A percentile compares a stretch with the other conserved stretches of the same genome.
Evolutionary conservation across 768 basidiomycete genomes (phyloP).

Genomic region (Wakefieldia striispora): DNA sequence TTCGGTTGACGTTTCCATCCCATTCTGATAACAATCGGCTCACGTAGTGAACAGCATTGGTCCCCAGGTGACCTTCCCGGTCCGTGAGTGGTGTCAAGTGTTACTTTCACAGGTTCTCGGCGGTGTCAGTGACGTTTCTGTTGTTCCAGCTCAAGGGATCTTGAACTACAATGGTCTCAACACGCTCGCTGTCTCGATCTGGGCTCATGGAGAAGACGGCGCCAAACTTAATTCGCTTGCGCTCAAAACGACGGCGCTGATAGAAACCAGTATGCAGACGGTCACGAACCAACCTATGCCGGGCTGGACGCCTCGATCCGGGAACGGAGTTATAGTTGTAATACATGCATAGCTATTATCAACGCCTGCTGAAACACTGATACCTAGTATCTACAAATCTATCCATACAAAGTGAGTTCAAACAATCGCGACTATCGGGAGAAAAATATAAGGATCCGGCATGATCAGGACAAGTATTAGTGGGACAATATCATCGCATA

Average conservation of each 20-base stretch:
- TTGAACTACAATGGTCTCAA: conserved; percentile 47
- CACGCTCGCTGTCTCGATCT: conserved; percentile 47
- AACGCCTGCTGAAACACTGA: too few relatives aligned
- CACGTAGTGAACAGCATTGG: conserved; percentile 23
- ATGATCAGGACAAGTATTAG: too few relatives aligned
- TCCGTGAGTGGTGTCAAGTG: conserved; percentile 22
- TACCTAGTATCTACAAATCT: too few relatives aligned
- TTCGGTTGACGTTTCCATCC: too few relatives aligned
- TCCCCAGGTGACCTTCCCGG: conserved; percentile 24
- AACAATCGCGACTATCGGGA: too few relatives aligned
- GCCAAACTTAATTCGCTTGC: conserved; percentile 40
- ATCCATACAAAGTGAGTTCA: too few relatives aligned
- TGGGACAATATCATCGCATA: neutral
- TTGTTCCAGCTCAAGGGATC: conserved; percentile 46
- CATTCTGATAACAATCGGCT: neutral
- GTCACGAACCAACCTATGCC: conserved; percentile 30
- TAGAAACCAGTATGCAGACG: conserved; percentile 22
- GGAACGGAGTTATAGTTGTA: too few relatives aligned
- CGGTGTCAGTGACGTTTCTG: too few relatives aligned
- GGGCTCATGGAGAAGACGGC: conserved; percentile 41
- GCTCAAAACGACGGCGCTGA: conserved; percentile 35
- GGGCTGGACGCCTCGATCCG: conserved; percentile 18
- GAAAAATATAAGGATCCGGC: too few relatives aligned
- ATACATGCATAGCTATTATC: too few relatives aligned
- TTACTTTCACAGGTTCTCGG: neutral